These are phyloP conservation scores for Cadophora malorum DNA, from an alignment of 2,329 filamentous ascomycete species.

Conservation along the genomic window DNA sequence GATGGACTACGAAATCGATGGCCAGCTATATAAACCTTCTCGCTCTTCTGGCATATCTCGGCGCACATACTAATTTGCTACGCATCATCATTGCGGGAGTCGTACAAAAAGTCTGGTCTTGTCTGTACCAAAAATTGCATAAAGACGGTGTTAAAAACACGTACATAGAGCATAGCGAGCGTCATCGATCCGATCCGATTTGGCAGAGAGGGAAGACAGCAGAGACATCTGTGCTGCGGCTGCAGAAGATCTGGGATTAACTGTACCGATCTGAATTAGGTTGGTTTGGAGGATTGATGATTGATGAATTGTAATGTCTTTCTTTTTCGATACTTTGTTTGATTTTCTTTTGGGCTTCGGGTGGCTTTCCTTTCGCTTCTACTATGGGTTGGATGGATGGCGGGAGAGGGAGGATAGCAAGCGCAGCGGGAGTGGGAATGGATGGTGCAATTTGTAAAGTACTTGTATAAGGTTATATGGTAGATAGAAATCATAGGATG, in stretches of 20 bases:
- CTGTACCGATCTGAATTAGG: constrained; percentile 31
- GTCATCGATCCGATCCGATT: constrained; percentile 3
- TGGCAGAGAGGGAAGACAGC: neutral
- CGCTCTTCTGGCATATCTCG: constrained; percentile 23
- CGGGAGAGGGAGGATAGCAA: neutral
- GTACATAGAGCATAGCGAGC: constrained; percentile 16
- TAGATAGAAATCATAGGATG: neutral
- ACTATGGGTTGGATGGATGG: constrained; percentile 1
- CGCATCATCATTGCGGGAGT: constrained; percentile 32
- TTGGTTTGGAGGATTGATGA: constrained; percentile 24
- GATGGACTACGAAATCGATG: constrained; percentile 79
- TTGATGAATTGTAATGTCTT: constrained; percentile 38
- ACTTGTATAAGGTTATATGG: neutral
- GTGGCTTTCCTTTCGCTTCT: constrained; percentile 12
- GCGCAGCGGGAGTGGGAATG: neutral
- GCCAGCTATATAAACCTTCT: constrained; percentile 50
- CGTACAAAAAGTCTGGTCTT: constrained; percentile 31
- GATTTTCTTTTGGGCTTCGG: neutral
- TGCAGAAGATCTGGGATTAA: constrained; percentile 33
- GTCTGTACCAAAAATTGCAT: constrained; percentile 25
- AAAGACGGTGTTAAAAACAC: constrained; percentile 25
- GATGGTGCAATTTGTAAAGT: constrained; percentile 10
- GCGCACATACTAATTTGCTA: constrained; percentile 28
- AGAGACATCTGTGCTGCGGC: neutral
- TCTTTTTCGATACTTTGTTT: constrained; percentile 21